Base-by-base conservation (phyloP, 1,284 basidiomycete genomes). In the Ustilago esculenta region DNA sequence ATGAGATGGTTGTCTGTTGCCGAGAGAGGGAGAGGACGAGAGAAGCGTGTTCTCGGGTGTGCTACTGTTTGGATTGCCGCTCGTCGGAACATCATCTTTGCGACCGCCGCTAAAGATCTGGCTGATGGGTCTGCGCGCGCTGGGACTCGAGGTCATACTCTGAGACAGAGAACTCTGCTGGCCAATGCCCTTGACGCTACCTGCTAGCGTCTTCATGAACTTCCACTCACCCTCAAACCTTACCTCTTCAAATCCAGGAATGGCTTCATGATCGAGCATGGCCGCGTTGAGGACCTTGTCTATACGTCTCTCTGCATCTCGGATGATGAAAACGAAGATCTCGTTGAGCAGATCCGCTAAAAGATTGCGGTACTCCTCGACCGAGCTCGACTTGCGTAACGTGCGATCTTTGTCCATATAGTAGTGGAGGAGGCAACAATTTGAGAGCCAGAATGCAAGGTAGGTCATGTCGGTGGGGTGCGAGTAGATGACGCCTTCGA, bases 141-240 rank as follows among this genome's bases (percentile, higher is more conserved):
- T 63, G 10, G 56, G 34, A 45, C 51, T 63, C 3, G 67, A 56
- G 11, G 51, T 56, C 55, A 59, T 56, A 25, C 56, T 50, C 29
- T 52, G 51, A 29, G 51, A 51, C 1, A 63, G 11, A 0, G 66
- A 61, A 11, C 53, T 20, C n/a, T 41, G 48, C 44, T 55, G 55
- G 8, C 59, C 56, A 3, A 64, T 56, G 4, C 64, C 66, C 46
- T 73, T 78, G 25, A 78, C 75, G 35, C 74, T 76, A 0, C 76
- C 76, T 2, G 72, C 72, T 15, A 78, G 55, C 11, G 65, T 75
- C 42, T 71, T 73, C 20, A 78, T 75, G 18, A 76, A 72, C 47
- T 63, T 75, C 94, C 95, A 98, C 70, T 98, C 95, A 9, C 92
- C 93, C 82, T 97, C 93, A 77, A 97, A 98, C 55, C 93, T 90